A percentile compares a stretch with the other conserved stretches of the same genome.
These are phyloP conservation scores for Geosmithia flava DNA, from an alignment of 2,329 filamentous ascomycete species.

Conservation along the genomic window DNA sequence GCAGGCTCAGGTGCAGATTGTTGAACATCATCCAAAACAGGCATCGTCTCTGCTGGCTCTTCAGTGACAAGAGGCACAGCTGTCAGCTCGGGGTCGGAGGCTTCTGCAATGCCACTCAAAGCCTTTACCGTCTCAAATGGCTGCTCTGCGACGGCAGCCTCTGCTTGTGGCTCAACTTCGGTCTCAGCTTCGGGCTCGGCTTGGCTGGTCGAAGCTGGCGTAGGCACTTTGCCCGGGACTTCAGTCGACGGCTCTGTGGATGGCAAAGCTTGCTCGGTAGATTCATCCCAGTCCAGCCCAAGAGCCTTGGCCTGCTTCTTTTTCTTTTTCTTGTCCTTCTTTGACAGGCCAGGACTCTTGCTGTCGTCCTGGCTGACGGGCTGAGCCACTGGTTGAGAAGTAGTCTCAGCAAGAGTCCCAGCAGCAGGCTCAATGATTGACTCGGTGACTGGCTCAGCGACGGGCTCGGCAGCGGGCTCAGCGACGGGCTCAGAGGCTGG, in stretches of 20 bases:
- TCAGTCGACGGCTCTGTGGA: neutral
- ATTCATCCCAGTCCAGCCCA: neutral
- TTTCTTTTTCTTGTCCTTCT: constrained; percentile 6
- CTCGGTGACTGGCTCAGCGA: neutral
- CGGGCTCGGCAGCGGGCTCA: neutral
- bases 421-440: neutral
- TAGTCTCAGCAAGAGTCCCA: neutral
- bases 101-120: no score
- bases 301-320: constrained; percentile 8
- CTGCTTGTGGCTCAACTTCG: no score
- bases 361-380: neutral
- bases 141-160: no score
- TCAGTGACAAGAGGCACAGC: no score
- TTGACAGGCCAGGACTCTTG: neutral
- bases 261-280: neutral
- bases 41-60: no score
- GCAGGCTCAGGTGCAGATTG: neutral
- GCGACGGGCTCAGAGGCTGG: neutral
- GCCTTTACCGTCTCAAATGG: no score
- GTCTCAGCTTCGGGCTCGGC: no score
- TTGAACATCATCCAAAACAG: no score
- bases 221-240: no score
- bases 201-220: no score
- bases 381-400: neutral
- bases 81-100: no score